A percentile compares a stretch with the other conserved stretches of the same genome.
Conservation (phyloP, 768 basidiomycete species). For the Boletus sensibilis region DNA sequence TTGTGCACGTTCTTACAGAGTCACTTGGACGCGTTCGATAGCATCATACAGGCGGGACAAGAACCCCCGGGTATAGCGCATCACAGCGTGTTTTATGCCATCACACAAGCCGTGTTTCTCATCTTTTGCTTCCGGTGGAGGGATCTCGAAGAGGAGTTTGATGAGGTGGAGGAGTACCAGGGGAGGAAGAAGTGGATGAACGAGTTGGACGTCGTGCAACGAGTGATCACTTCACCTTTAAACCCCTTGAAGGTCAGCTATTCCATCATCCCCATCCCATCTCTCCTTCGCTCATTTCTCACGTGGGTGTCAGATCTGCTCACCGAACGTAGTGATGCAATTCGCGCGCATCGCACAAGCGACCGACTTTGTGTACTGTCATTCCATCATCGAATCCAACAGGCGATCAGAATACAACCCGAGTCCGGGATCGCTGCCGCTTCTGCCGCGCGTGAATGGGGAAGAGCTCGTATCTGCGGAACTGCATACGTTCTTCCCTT, state of each 20-base stretch:
- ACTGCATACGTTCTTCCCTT: constrained; percentile 94
- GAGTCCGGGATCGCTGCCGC: constrained; percentile 20
- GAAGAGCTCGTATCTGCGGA: constrained; percentile 54
- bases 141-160: constrained; percentile 67
- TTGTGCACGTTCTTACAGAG: constrained; percentile 81
- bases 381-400: constrained; percentile 89
- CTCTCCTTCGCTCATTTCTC: neutral
- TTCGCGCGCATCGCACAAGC: constrained; percentile 92
- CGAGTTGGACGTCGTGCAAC: constrained; percentile 73
- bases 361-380: constrained; percentile 92
- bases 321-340: constrained; percentile 84
- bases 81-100: constrained; percentile 87
- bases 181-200: constrained; percentile 76
- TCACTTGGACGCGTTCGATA: constrained; percentile 73
- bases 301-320: constrained; percentile 67
- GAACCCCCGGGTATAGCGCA: constrained; percentile 35
- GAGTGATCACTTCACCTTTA: constrained; percentile 74
- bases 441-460: constrained; percentile 26
- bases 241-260: constrained; percentile 72
- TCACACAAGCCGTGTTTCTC: constrained; percentile 87
- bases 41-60: constrained; percentile 40
- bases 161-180: constrained; percentile 53
- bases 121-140: constrained; percentile 99
- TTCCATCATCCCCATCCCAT: neutral
- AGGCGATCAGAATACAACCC: constrained; percentile 57